Conservation (phyloP, 108 stramenopile genomes). For the Halocafeteria seosinensis region DNA sequence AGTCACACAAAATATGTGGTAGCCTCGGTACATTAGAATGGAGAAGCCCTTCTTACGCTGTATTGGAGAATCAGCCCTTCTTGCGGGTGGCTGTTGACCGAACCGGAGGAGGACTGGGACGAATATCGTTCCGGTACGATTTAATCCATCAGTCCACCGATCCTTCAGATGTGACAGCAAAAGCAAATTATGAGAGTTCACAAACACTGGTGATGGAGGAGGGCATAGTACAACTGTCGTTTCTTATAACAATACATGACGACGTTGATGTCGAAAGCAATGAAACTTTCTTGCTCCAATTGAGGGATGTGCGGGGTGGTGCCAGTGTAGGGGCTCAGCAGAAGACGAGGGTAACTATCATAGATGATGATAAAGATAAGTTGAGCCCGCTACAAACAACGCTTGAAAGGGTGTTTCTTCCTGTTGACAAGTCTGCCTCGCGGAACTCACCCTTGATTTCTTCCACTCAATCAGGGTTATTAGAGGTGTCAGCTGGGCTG, state of each 20-base stretch:
- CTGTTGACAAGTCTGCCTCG: no score
- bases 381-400: no score
- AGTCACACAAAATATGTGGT: not conserved
- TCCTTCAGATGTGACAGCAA: not conserved
- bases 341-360: not conserved
- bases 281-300: not conserved
- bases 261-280: not conserved
- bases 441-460: no score
- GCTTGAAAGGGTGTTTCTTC: no score
- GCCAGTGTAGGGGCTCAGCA: not conserved
- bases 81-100: slow-evolving; percentile 1
- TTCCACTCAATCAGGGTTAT: no score
- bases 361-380: slow-evolving; percentile 1
- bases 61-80: not conserved
- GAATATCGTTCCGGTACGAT: not conserved
- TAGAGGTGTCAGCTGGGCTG: no score
- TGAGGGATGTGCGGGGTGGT: not conserved
- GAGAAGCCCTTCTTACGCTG: not conserved
- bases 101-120: not conserved
- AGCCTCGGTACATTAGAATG: not conserved
- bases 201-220: not conserved
- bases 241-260: not conserved
- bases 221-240: not conserved
- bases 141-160: not conserved
- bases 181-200: not conserved